phyloP scores from a whole-genome alignment of 331 rosid species.

The Malus hybrid region DNA sequence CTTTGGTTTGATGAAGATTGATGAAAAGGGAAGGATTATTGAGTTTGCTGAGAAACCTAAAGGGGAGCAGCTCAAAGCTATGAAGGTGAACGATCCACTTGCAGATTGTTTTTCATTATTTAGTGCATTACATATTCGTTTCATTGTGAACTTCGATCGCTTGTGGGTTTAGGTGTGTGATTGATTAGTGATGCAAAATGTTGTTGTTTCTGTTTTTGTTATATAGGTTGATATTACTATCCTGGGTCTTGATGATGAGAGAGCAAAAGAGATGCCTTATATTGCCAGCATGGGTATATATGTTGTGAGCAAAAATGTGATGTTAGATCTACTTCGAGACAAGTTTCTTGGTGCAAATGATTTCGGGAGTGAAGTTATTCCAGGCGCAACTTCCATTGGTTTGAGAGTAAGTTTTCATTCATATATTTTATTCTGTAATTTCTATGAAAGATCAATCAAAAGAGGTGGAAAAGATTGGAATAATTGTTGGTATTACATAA shows the following conservation, averaged over 20 bases:
- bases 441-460: neutral
- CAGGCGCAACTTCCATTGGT: conserved; percentile 91
- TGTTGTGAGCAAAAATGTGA: conserved; percentile 87
- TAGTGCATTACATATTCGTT: no score
- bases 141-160: neutral
- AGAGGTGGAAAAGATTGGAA: neutral
- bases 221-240: conserved; percentile 90
- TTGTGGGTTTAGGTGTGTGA: neutral
- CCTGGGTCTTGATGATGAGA: conserved; percentile 89
- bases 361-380: conserved; percentile 99
- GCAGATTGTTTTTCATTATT: neutral
- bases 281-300: conserved; percentile 99
- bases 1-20: conserved; percentile 79
- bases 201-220: conserved; percentile 1
- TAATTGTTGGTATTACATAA: neutral
- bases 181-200: neutral
- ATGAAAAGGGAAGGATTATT: conserved; percentile 88
- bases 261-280: conserved; percentile 93
- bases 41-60: conserved; percentile 95
- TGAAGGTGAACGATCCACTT: conserved; percentile 46
- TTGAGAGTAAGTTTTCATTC: conserved; percentile 56
- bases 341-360: conserved; percentile 93
- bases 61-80: conserved; percentile 91
- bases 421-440: neutral
- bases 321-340: conserved; percentile 72